phyloP scores from a whole-genome alignment of 495 filamentous ascomycete genomes.

The Astrothelium subdiscretum region DNA sequence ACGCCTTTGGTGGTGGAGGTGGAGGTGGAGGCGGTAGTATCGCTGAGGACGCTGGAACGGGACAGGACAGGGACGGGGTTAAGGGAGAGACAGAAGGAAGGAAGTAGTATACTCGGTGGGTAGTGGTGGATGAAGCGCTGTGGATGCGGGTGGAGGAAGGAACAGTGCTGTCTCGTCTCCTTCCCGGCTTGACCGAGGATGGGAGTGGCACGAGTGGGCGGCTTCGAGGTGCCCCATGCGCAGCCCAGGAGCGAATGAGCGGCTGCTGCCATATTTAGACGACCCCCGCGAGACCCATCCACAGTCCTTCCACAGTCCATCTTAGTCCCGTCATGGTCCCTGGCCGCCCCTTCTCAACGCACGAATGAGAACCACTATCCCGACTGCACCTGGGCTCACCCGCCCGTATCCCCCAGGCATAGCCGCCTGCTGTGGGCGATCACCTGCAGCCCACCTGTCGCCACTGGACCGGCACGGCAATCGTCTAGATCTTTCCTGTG shows the following conservation, averaged over 20 bases:
- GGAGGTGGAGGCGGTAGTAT: not conserved
- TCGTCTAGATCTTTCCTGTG: not conserved
- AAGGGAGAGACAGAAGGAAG: not conserved
- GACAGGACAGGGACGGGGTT: not conserved
- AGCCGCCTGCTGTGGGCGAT: not conserved
- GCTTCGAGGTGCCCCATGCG: not conserved
- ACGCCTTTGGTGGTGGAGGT: not conserved
- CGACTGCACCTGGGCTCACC: no score
- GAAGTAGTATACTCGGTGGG: not conserved
- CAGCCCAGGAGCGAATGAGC: not conserved
- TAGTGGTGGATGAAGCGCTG: conserved; percentile 2
- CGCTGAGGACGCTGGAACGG: not conserved
- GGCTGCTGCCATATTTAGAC: not conserved
- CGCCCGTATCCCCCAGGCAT: no score
- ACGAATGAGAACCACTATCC: no score
- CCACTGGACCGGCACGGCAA: not conserved
- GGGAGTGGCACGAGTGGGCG: conserved; percentile 2
- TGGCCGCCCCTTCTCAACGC: no score
- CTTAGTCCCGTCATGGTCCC: no score
- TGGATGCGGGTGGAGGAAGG: conserved; percentile 2
- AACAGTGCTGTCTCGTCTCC: not conserved
- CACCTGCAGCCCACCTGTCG: not conserved
- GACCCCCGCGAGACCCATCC: not conserved
- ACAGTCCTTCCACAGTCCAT: not conserved
- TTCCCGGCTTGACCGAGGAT: not conserved